Evolutionary conservation across 352 stramenopile species (phyloP), one percentile per base, ranked within the genome.

Genomic region (Synura sp.): DNA sequence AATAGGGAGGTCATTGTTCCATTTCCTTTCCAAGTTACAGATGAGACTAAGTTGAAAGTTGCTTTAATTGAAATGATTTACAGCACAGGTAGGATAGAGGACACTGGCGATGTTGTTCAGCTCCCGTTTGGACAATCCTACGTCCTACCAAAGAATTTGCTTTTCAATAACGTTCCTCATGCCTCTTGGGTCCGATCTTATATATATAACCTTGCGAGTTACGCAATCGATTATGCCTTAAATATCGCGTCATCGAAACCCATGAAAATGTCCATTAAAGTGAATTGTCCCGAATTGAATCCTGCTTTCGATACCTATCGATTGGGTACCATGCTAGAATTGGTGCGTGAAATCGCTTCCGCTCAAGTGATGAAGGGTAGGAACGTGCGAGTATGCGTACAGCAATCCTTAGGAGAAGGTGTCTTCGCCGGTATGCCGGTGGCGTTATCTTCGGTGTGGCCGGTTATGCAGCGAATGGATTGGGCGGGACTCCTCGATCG

Each of bases 381-480:
- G 5, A 49, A 57, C 1, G 31, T 77, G 27, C 27, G 31, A 63
- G 38, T 81, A 44, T 81, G 78, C 35, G 59, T 82, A 25, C 79
- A 82, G 71, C 42, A 57, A 33, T 36, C 22, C 35, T 83, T 85
- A 79, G 81, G 81, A 42, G 55, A 83, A 53, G 80, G 80, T 19
- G 75, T 82, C 17, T 81, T 84, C 34, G 82, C 73, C 53, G 80
- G 80, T 12, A 67, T 85, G 55, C 81, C 81, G 17, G 67, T 85
- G 9, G 53, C 76, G 15, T 80, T 85, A 19, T 75, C 42, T 17
- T 78, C 77, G 5, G 73, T 78, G 36, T 57, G 77, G 44, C 33
- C 78, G 42, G 81, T 85, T 57, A 78, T 85, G 67, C 53, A 84
- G 71, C 44, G 81, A 17, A 85, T 85, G 81, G 81, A 84, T 59